These are phyloP conservation scores for Arthrocladium fulminans DNA, from an alignment of 2,329 filamentous ascomycete species.

Conservation along the genomic window DNA sequence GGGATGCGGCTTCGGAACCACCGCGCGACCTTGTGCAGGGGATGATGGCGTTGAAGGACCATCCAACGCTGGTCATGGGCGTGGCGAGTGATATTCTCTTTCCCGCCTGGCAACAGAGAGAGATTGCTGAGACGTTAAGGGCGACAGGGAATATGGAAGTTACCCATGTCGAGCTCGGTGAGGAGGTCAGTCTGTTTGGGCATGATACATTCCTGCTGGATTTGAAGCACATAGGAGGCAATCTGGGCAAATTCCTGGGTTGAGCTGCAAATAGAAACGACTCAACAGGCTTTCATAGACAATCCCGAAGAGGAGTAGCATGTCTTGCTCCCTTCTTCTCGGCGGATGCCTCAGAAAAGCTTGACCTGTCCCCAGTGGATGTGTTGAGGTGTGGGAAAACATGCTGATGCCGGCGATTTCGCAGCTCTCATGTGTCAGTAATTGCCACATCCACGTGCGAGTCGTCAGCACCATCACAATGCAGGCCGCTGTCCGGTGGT, in stretches of 20 bases:
- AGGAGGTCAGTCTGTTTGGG: constrained; percentile 89
- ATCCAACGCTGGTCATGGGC: constrained; percentile 79
- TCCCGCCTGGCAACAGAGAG: constrained; percentile 94
- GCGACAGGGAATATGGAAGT: constrained; percentile 71
- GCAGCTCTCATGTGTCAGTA: no score
- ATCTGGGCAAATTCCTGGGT: constrained; percentile 67
- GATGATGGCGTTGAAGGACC: constrained; percentile 61
- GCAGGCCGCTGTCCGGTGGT: no score
- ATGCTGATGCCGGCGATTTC: no score
- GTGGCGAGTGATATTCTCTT: constrained; percentile 95
- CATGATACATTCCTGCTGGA: constrained; percentile 95
- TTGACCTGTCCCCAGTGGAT: no score
- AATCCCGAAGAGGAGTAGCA: no score
- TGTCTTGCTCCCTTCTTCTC: no score
- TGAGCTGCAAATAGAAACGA: no score
- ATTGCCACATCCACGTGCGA: no score
- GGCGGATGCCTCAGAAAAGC: no score
- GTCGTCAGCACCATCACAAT: no score
- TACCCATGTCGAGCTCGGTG: constrained; percentile 80
- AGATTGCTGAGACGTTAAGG: constrained; percentile 76
- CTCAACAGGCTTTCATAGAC: no score
- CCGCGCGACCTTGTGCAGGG: constrained; percentile 74
- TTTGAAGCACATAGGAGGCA: constrained; percentile 81
- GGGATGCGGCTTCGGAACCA: constrained; percentile 43
- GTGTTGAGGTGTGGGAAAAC: no score